phyloP scores from a whole-genome alignment of 163 green algal species.

The Smithsoniella earleae region DNA sequence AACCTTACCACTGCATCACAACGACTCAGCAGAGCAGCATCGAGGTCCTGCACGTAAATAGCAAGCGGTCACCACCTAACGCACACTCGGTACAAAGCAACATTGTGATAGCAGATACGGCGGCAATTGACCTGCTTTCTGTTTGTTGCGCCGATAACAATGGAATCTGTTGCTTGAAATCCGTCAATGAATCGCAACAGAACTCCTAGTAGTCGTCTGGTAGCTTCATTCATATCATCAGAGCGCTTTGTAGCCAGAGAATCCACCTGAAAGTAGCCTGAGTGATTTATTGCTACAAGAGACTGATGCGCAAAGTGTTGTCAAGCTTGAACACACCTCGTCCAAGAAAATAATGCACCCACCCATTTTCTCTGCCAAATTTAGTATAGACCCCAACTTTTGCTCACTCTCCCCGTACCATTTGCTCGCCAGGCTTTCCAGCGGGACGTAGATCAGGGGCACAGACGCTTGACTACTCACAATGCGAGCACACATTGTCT shows the following conservation, averaged over 20 bases:
- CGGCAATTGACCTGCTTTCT: constrained; percentile 40
- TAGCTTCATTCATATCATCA: constrained; percentile 74
- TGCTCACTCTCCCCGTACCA: constrained; percentile 89
- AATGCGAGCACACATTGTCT: constrained; percentile 67
- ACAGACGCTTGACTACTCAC: constrained; percentile 56
- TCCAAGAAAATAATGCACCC: constrained; percentile 87
- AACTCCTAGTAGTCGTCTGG: constrained; percentile 71
- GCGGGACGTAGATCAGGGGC: constrained; percentile 83
- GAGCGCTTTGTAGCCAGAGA: constrained; percentile 57
- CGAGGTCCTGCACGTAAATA: constrained; percentile 55
- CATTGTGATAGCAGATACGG: background rate
- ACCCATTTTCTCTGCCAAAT: constrained; percentile 45
- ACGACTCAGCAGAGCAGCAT: constrained; percentile 69
- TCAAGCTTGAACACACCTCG: constrained; percentile 43
- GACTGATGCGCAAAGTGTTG: background rate
- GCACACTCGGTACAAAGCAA: background rate
- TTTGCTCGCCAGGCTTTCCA: constrained; percentile 71
- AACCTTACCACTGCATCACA: constrained; percentile 62
- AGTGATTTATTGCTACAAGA: too few species aligned
- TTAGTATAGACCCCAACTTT: constrained; percentile 65
- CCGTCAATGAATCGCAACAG: constrained; percentile 82
- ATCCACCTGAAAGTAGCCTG: constrained; percentile 65
- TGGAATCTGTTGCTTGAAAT: constrained; percentile 55
- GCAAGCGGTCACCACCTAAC: background rate
- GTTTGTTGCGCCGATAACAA: constrained; percentile 87